Evolutionary conservation across 2,329 filamentous ascomycete genomes (phyloP).

Genomic region (Aspergillus fijiensis): DNA sequence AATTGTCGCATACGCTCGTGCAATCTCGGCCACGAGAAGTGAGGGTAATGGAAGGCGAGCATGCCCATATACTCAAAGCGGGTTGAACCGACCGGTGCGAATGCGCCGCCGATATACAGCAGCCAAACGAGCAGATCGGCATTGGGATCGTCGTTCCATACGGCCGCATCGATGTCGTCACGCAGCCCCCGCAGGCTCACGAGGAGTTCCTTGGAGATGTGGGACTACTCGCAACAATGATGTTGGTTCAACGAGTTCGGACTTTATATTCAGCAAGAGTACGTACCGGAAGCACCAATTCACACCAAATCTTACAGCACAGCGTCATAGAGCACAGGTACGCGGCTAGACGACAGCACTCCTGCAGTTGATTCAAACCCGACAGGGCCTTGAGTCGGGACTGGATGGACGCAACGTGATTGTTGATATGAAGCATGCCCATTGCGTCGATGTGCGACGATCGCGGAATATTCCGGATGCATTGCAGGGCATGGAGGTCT

Average conservation of each 20-base stretch:
- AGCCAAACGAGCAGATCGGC: slow-evolving; percentile 2
- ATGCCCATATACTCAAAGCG: neutral
- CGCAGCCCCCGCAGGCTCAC: neutral
- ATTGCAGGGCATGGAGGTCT: slow-evolving; percentile 6
- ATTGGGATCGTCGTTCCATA: neutral
- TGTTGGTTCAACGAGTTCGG: neutral
- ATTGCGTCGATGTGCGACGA: neutral
- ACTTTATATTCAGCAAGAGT: too few species aligned
- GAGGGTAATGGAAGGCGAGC: neutral
- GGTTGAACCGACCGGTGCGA: neutral
- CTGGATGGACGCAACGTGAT: slow-evolving; percentile 5
- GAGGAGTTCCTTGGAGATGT: slow-evolving; percentile 2
- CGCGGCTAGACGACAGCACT: slow-evolving; percentile 7
- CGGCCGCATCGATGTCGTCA: neutral
- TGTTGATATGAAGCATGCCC: slow-evolving; percentile 5
- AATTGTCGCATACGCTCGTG: neutral
- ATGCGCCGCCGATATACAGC: slow-evolving; percentile 4
- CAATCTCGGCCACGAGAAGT: neutral
- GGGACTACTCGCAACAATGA: neutral
- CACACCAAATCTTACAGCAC: slow-evolving; percentile 9
- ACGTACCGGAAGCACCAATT: slow-evolving; percentile 1
- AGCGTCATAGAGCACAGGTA: slow-evolving; percentile 6
- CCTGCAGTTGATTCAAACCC: neutral
- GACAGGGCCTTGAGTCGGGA: neutral
- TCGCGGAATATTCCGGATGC: neutral